These are phyloP conservation scores for Pseudogymnoascus sp. DNA, from an alignment of 2,329 filamentous ascomycete genomes.

Conservation along the genomic window DNA sequence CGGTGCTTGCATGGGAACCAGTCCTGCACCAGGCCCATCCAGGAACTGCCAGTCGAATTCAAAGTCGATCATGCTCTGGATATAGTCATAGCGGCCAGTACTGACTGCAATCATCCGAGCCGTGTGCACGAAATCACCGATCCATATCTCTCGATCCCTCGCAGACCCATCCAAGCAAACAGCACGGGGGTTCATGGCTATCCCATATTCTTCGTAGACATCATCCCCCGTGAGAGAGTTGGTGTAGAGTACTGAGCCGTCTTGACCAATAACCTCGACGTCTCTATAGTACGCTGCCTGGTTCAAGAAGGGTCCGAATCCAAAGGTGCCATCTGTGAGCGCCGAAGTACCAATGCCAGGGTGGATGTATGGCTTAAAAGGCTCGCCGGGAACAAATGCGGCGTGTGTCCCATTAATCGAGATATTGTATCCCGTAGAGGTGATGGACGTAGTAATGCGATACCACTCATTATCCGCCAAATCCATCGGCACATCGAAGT, in stretches of 20 bases:
- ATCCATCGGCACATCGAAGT: constrained; percentile 25
- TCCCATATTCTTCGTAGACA: constrained; percentile 35
- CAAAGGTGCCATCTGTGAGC: constrained; percentile 32
- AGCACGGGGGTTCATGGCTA: constrained; percentile 30
- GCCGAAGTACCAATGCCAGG: constrained; percentile 15
- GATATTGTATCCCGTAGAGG: constrained; percentile 27
- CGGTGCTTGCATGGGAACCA: constrained; percentile 13
- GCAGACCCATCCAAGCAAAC: constrained; percentile 39
- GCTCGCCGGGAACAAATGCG: constrained; percentile 12
- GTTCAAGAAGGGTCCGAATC: constrained; percentile 38
- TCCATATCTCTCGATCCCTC: constrained; percentile 38
- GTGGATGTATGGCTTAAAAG: constrained; percentile 16
- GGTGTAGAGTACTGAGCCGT: constrained; percentile 30
- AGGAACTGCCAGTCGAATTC: constrained; percentile 26
- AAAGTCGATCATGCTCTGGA: constrained; percentile 32
- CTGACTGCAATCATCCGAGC: constrained; percentile 32
- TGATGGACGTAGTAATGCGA: constrained; percentile 32
- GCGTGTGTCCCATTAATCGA: constrained; percentile 26
- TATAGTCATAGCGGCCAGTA: constrained; percentile 33
- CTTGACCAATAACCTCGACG: constrained; percentile 24
- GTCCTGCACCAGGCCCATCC: constrained; percentile 2
- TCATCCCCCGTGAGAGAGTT: constrained; percentile 27
- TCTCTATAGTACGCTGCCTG: constrained; percentile 34
- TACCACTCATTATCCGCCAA: constrained; percentile 36
- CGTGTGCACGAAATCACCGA: constrained; percentile 39